Conservation (phyloP, 257 asterid genomes). For the Lycium ferocissimum region DNA sequence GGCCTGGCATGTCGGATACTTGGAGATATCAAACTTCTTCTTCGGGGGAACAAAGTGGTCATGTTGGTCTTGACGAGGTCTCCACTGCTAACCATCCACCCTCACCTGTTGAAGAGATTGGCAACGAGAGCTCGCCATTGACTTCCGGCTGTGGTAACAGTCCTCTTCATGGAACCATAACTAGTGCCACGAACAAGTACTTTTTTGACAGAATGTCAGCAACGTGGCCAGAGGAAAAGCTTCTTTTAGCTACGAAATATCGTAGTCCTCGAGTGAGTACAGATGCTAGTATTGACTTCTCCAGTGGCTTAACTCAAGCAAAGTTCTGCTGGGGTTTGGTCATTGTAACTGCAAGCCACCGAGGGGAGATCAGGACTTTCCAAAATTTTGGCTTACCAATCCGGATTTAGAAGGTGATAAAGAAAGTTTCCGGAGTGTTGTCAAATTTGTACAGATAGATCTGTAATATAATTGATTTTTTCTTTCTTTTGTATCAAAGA, state of each 20-base stretch:
- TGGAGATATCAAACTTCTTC: slow-evolving; percentile 27
- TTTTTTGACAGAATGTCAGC: slow-evolving; percentile 78
- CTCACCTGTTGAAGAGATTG: slow-evolving; percentile 65
- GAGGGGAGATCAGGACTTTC: slow-evolving; percentile 41
- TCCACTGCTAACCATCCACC: slow-evolving; percentile 54
- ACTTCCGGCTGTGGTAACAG: slow-evolving; percentile 61
- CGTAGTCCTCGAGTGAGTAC: slow-evolving; percentile 29
- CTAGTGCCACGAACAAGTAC: slow-evolving; percentile 62
- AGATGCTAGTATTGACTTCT: slow-evolving; percentile 28
- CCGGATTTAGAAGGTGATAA: slow-evolving; percentile 29
- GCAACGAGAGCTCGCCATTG: slow-evolving; percentile 55
- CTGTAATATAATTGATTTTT: slow-evolving; percentile 29
- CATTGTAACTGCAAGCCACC: slow-evolving; percentile 39
- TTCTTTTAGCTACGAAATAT: slow-evolving; percentile 50
- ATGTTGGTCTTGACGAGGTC: slow-evolving; percentile 31
- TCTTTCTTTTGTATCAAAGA: slow-evolving; percentile 21
- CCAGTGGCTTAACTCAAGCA: slow-evolving; percentile 27
- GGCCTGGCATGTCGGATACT: slow-evolving; percentile 39
- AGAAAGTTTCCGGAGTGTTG: neutral
- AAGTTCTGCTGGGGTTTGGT: slow-evolving; percentile 39
- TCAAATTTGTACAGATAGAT: slow-evolving; percentile 34
- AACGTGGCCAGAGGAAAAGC: slow-evolving; percentile 94
- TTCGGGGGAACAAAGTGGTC: slow-evolving; percentile 30
- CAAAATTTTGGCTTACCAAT: slow-evolving; percentile 44
- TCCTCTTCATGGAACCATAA: slow-evolving; percentile 63